Base-by-base conservation (phyloP, 208 protist species). In the Leishmania braziliensis region DNA sequence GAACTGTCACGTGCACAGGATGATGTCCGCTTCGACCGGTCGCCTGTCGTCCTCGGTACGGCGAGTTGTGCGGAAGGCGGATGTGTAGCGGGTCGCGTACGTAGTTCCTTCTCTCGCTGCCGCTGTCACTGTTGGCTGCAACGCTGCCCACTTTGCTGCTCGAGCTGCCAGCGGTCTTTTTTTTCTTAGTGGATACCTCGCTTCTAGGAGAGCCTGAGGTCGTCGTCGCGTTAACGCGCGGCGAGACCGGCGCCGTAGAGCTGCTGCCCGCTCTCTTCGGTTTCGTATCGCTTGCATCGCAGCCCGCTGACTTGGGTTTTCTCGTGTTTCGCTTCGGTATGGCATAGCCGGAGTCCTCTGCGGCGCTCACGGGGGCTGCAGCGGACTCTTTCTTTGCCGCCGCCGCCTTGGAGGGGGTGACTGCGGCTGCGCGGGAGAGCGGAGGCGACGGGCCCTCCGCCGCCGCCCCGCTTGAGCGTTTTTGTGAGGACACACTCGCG, bases 1-100 rank as follows among this genome's bases (percentile, higher is more conserved):
- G 81, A 51, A 84, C 70, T 10, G 70, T 80, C 9, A 84, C 75
- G 60, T 73, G 81, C 36, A 84, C 16, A 50, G 81, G 58, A 3
- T 23, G 58, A 29, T 63, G 58, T 9, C 58, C 58, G 23, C n/a
- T 63, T 63, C 58, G 58, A 63, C 23, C 26, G 58, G 23, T 66
- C 18, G 66, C 33, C 3, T 72, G 70, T 5, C 58, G 68, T 14
- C 76, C 71, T 18, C 33, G 79, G 72, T 36, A 51, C 1, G 72
- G 72, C 26, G 58, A 43, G 36, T 36, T 78, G 72, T 43, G 72
- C 5, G 77, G 77, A 9, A 81, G 72, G 43, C 82, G 76, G 14
- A 81, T 82, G 54, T 75, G 20, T 3, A 81, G 56, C 5, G 77
- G 76, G 56, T 82, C 77, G 10, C 62, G 53, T 48, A 80, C 5